Conservation (phyloP, 805 yeast genomes). For the Yarrowia sp. region DNA sequence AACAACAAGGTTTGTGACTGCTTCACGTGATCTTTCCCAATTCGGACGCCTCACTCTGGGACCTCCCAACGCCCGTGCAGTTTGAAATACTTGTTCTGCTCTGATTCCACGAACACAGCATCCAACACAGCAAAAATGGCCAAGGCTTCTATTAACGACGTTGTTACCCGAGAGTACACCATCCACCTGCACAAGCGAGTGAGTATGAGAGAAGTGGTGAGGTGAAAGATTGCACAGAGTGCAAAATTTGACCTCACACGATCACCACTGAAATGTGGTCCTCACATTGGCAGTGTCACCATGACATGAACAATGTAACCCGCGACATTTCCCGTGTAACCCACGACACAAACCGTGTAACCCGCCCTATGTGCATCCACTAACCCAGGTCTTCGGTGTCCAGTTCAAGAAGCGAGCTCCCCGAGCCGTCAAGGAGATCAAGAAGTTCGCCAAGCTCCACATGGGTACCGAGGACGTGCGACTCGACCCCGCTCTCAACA, state of each 20-base stretch:
- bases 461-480: constrained; percentile 99
- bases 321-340: too few relatives aligned
- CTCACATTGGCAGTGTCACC: neutral
- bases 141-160: constrained; percentile 93
- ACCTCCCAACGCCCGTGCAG: constrained; percentile 26
- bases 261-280: neutral
- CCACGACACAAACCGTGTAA: too few relatives aligned
- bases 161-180: constrained; percentile 99
- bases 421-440: constrained; percentile 98
- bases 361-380: too few relatives aligned
- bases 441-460: constrained; percentile 97
- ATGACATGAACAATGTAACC: neutral
- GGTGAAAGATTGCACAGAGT: too few relatives aligned
- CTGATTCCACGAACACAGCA: constrained; percentile 39
- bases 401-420: constrained; percentile 99
- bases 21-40: constrained; percentile 23
- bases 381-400: constrained; percentile 85
- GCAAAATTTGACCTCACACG: constrained; percentile 3
- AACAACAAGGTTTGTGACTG: constrained; percentile 29
- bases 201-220: constrained; percentile 56
- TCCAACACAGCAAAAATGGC: constrained; percentile 51
- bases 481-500: constrained; percentile 98
- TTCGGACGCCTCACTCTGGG: constrained; percentile 6
- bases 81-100: constrained; percentile 26
- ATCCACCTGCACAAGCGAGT: constrained; percentile 99